Evolutionary conservation across 805 yeast genomes (phyloP), one percentile per base, ranked within the genome.

Genomic region (Cyberlindnera japonica): DNA sequence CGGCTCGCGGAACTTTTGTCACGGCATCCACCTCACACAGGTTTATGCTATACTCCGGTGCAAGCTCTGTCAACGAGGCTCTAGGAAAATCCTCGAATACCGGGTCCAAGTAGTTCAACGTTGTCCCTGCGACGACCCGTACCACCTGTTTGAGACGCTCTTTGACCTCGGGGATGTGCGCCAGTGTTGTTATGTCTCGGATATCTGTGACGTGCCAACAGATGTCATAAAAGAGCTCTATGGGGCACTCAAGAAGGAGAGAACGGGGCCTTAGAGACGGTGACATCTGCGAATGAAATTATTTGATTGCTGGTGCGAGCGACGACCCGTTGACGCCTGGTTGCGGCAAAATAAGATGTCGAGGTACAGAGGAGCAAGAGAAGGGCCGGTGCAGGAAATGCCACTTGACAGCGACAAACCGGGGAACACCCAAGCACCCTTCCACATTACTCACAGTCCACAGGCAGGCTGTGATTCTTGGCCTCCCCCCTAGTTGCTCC

Each of bases 21-120:
- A 31, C 6, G 4, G 35, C 26, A 17, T 42, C 45, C 24, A 42
- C 29, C 27, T 42, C 45, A 30, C 35, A 19, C n/a, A 42, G 27
- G 22, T 37, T 38, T 29, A 42, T 42, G 16, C 32, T 17, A 34
- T 42, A 42, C 28, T 42, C 45, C 17, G 42, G 35, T 6, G 39
- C 41, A 5, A 25, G 13, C 10, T 30, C 33, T 7, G 14, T 16
- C 16, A 28, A 10, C 3, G 29, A 2, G 15, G 6, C 13, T 10
- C 39, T 17, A 5, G 41, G 37, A 20, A 42, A 42, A 18, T 38
- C 45, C 5, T 17, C 14, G 21, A 37, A 38, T 4, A 42, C 22
- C 13, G 30, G 30, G 10, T 20, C 15, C 17, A 10, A 17, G 19
- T 5, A 26, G 24, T 6, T 9, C 17, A 3, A 12, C 8, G n/a